phyloP scores from a whole-genome alignment of 805 yeast species.

The Torulaspora microellipsoides region DNA sequence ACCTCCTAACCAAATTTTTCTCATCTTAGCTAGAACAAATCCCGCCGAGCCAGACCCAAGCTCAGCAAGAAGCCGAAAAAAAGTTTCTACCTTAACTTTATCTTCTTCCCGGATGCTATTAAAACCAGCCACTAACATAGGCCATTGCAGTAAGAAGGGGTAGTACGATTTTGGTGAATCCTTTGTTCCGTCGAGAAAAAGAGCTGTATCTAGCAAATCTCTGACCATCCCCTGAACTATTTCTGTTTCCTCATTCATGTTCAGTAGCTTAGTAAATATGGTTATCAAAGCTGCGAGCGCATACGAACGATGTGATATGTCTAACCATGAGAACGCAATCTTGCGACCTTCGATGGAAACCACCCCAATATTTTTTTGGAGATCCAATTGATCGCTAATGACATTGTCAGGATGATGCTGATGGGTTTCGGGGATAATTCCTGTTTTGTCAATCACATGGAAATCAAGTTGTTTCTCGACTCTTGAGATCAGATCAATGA shows the following conservation, averaged over 20 bases:
- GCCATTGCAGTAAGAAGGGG: slow-evolving; percentile 5
- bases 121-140: slow-evolving; percentile 5
- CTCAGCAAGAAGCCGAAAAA: slow-evolving; percentile 3
- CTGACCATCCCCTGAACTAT: slow-evolving; percentile 3
- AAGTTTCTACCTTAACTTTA: slow-evolving; percentile 3
- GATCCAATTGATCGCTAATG: neutral
- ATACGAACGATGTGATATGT: slow-evolving; percentile 5
- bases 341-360: slow-evolving; percentile 2
- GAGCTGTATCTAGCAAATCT: slow-evolving; percentile 3
- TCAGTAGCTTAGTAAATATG: slow-evolving; percentile 5
- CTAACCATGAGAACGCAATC: slow-evolving; percentile 3
- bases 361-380: slow-evolving; percentile 1
- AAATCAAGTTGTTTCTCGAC: slow-evolving; percentile 2
- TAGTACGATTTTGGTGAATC: slow-evolving; percentile 2
- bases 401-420: slow-evolving; percentile 1
- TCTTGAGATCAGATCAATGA: slow-evolving; percentile 1
- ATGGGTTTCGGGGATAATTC: slow-evolving; percentile 1
- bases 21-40: slow-evolving; percentile 2
- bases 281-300: slow-evolving; percentile 4
- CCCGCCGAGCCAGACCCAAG: slow-evolving; percentile 7
- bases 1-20: slow-evolving; percentile 1
- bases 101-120: slow-evolving; percentile 3
- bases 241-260: neutral
- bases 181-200: slow-evolving; percentile 1
- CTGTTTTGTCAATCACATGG: slow-evolving; percentile 3